Conservation (phyloP, 345 rosid genomes). For the Lepidium aucheri region DNA sequence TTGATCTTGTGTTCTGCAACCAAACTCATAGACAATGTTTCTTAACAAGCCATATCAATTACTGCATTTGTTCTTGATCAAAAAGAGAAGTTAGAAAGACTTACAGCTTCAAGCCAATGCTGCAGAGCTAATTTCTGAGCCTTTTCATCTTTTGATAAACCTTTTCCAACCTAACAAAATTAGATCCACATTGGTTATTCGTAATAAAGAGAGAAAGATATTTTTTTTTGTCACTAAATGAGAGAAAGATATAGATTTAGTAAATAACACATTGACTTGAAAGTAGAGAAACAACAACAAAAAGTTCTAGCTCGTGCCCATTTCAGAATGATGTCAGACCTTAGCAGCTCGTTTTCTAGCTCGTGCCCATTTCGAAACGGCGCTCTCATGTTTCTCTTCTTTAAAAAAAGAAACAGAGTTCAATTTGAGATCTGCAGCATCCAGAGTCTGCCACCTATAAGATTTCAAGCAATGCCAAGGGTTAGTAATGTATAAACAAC, state of each 20-base stretch:
- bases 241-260: neutral
- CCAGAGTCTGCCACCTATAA: constrained; percentile 58
- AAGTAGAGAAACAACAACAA: neutral
- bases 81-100: constrained; percentile 4
- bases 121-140: constrained; percentile 69
- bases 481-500: neutral
- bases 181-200: neutral
- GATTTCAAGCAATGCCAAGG: neutral
- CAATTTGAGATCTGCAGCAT: constrained; percentile 44
- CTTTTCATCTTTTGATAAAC: constrained; percentile 61
- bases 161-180: constrained; percentile 52
- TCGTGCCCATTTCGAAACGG: constrained; percentile 52
- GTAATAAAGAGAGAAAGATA: neutral
- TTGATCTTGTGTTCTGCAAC: neutral
- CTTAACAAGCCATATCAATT: neutral
- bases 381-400: constrained; percentile 51
- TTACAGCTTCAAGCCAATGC: constrained; percentile 89
- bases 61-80: neutral
- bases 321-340: constrained; percentile 32
- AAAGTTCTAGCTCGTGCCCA: no score
- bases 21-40: neutral
- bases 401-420: constrained; percentile 54
- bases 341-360: constrained; percentile 59
- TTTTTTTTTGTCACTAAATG: no score
- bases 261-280: neutral